A percentile compares a stretch with the other conserved stretches of the same genome.
These are phyloP conservation scores for Puccinia hordei DNA, from an alignment of 1,284 basidiomycete genomes.

Conservation along the genomic window DNA sequence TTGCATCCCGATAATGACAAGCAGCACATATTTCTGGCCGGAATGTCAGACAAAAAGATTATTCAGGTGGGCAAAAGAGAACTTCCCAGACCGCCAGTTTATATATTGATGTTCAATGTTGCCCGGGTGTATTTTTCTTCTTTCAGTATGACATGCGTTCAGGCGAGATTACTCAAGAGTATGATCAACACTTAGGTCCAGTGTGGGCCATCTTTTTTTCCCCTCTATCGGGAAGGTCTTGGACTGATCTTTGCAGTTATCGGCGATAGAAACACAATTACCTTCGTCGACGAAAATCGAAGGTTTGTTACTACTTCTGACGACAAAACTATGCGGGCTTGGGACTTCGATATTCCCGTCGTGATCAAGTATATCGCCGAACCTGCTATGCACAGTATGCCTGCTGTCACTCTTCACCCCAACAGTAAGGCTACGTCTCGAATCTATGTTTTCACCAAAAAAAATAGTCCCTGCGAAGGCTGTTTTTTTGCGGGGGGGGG, in stretches of 20 bases:
- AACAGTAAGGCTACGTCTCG: slow-evolving; percentile 75
- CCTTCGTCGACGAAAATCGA: slow-evolving; percentile 91
- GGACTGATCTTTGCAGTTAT: background rate
- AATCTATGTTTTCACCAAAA: slow-evolving; percentile 40
- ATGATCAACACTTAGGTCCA: slow-evolving; percentile 95
- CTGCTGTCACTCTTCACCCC: slow-evolving; percentile 90
- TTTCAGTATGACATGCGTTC: slow-evolving; percentile 86
- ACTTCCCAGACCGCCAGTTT: background rate
- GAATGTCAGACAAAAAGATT: slow-evolving; percentile 99
- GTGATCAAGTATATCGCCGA: slow-evolving; percentile 99
- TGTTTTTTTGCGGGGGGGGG: background rate
- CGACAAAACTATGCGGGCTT: slow-evolving; percentile 98
- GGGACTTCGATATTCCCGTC: slow-evolving; percentile 93
- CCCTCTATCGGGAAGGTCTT: background rate
- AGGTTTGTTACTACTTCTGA: slow-evolving; percentile 98
- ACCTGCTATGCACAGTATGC: slow-evolving; percentile 99
- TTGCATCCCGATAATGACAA: slow-evolving; percentile 97
- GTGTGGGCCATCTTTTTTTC: slow-evolving; percentile 61
- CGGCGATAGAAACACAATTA: slow-evolving; percentile 75
- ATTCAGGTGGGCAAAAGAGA: slow-evolving; percentile 61
- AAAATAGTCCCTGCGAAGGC: no score
- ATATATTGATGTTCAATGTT: background rate
- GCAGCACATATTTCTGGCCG: slow-evolving; percentile 92
- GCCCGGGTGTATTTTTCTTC: slow-evolving; percentile 12
- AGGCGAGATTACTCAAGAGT: slow-evolving; percentile 93